phyloP scores from a whole-genome alignment of 2,329 filamentous ascomycete genomes.

The Epicoccum nigrum region DNA sequence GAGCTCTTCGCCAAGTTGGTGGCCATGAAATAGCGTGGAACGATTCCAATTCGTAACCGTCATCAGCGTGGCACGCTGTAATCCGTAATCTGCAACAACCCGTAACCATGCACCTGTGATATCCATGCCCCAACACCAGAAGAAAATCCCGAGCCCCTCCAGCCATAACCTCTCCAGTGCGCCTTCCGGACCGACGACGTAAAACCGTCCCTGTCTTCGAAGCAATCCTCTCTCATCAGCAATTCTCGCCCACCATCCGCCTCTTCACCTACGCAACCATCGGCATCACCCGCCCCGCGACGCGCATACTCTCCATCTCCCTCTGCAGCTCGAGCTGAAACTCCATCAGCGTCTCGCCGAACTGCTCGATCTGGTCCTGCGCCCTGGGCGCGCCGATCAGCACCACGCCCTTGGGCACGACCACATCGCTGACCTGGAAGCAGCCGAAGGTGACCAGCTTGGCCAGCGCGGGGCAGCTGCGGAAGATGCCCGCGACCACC shows the following conservation, averaged over 20 bases:
- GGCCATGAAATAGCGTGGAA: no score
- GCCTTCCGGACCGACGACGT: no score
- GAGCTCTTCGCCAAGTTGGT: no score
- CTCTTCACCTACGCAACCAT: slow-evolving; percentile 30
- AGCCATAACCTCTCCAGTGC: no score
- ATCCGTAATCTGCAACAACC: no score
- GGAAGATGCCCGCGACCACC: slow-evolving; percentile 68
- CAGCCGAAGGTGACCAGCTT: slow-evolving; percentile 68
- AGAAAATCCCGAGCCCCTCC: no score
- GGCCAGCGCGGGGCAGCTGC: slow-evolving; percentile 63
- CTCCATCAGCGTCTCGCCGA: slow-evolving; percentile 48
- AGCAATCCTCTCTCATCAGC: no score
- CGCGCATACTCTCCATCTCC: slow-evolving; percentile 12
- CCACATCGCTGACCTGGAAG: slow-evolving; percentile 63
- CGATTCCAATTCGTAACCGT: no score
- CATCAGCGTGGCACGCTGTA: no score
- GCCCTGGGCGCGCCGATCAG: slow-evolving; percentile 66
- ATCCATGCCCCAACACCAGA: not conserved
- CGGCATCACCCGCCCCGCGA: slow-evolving; percentile 29
- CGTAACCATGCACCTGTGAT: not conserved
- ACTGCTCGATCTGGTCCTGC: slow-evolving; percentile 62
- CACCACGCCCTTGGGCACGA: slow-evolving; percentile 63
- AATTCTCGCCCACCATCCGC: no score
- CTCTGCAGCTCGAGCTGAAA: slow-evolving; percentile 30
- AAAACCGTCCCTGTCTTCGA: no score